Base-by-base conservation (phyloP, 148 eudicot species). In the Rhododendron kiyosumense region DNA sequence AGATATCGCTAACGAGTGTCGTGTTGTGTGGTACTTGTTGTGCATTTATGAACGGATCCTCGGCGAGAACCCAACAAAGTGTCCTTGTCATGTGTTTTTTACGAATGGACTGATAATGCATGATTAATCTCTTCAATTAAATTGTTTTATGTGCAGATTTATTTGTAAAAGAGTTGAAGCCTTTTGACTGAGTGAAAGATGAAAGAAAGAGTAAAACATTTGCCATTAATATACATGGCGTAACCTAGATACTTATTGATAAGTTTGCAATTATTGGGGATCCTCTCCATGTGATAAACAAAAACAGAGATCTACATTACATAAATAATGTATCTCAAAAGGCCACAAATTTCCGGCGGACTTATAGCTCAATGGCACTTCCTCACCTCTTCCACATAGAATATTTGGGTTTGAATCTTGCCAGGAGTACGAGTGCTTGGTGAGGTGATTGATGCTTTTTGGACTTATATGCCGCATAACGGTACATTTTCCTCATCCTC, bases 341-440 rank as follows among this genome's bases (percentile, higher is more conserved):
- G 14, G 18, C 36, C 36, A 6, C 17, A 69, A 12, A 41, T 5
- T 7, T 41, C 5, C 45, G 45, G 5, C 8, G 1, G 45, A 8
- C 45, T 41, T 41, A 8, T 41, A 41, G 0, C 0, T 41, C 45
- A 41, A 41, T 41, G 45, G 0, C 45, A 41, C 5, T 41, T 41
- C 1, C 45, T 6, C 6, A 41, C 8, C 1, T 41, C 5, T 5
- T 41, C 8, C 5, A 41, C 45, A 41, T 41, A 5, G 45, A 41
- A 41, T 0, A 5, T 41, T 7, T 6, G 45, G 1, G 1, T 41
- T 41, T 0, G 0, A 41, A 8, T 5, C 0, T 41, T 1, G 45
- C 8, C 7, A 41, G 7, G 43, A 41, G 45, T 5, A 0, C 45
- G 7, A 41, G 45, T 41, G 7, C 1, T 41, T 41, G 43, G 7